phyloP scores from a whole-genome alignment of 371 early-diverging fungal genomes.

The Sporodiniella umbellata region DNA sequence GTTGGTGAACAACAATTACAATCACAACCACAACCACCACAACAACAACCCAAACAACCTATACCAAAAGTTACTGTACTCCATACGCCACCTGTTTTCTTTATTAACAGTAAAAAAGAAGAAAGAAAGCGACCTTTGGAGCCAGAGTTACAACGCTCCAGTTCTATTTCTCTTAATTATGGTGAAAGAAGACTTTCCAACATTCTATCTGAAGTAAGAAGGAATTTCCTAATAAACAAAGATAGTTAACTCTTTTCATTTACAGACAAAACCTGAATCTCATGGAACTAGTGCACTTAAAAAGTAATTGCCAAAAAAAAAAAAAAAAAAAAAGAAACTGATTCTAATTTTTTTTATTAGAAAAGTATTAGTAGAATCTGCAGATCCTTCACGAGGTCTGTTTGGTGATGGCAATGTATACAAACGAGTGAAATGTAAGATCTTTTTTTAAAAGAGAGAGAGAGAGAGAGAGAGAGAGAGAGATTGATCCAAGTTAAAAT shows the following conservation, averaged over 20 bases:
- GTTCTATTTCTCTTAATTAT: constrained; percentile 5
- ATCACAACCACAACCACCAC: background rate
- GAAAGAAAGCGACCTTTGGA: background rate
- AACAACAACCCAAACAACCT: background rate
- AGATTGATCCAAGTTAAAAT: background rate
- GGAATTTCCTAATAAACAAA: background rate
- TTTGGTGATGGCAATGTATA: constrained; percentile 14
- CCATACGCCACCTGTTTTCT: constrained; percentile 8
- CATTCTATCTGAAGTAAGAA: constrained; percentile 14
- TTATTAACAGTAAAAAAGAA: constrained; percentile 5
- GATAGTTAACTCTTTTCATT: background rate
- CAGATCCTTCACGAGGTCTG: constrained; percentile 10
- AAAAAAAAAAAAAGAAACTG: background rate
- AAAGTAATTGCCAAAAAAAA: constrained; percentile 1
- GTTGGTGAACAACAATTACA: background rate
- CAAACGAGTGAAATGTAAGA: constrained; percentile 7
- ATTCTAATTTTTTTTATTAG: no score
- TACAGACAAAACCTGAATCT: background rate
- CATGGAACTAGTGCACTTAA: background rate
- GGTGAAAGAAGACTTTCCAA: constrained; percentile 21
- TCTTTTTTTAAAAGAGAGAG: background rate
- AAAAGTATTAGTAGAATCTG: background rate
- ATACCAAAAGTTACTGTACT: background rate
- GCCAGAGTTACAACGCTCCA: background rate
- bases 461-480: background rate